Percentiles rank a stretch among this genome's conserved stretches.
Evolutionary conservation across 768 basidiomycete genomes (phyloP).

Genomic region (Leccinum boreale): DNA sequence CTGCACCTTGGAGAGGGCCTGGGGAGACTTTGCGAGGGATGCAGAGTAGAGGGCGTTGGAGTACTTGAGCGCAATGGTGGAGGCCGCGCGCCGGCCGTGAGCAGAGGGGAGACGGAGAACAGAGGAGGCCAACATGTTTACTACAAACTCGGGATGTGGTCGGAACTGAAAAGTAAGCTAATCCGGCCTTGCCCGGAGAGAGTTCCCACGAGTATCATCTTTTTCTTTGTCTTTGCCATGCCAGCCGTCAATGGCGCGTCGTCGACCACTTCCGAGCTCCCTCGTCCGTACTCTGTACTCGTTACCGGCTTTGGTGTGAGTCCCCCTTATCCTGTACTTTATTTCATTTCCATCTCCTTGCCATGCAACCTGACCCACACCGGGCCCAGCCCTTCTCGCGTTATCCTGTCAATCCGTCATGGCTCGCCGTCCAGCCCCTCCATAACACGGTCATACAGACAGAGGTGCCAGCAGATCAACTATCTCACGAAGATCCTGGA

Average conservation of each 20-base stretch:
- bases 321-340: conserved; percentile 25
- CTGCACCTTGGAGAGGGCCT: conserved; percentile 82
- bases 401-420: conserved; percentile 62
- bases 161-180: conserved; percentile 1
- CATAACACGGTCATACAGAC: conserved; percentile 51
- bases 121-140: conserved; percentile 52
- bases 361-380: conserved; percentile 16
- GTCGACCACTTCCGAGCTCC: conserved; percentile 20
- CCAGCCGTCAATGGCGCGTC: conserved; percentile 26
- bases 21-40: conserved; percentile 78
- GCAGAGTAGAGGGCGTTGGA: conserved; percentile 80
- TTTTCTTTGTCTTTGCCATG: conserved; percentile 21
- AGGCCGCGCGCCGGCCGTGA: conserved; percentile 63
- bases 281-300: conserved; percentile 42
- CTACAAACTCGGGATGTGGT: conserved; percentile 18
- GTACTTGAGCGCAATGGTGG: conserved; percentile 77
- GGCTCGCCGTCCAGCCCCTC: conserved; percentile 63
- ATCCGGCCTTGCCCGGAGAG: conserved; percentile 9
- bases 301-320: conserved; percentile 56
- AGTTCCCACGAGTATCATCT: conserved; percentile 4
- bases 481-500: conserved; percentile 14
- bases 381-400: conserved; percentile 51
- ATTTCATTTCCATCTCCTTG: conserved; percentile 19
- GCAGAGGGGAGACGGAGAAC: conserved; percentile 48
- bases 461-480: conserved; percentile 32